Evolutionary conservation across 805 yeast species (phyloP).

Genomic region (Yarrowia sp.): DNA sequence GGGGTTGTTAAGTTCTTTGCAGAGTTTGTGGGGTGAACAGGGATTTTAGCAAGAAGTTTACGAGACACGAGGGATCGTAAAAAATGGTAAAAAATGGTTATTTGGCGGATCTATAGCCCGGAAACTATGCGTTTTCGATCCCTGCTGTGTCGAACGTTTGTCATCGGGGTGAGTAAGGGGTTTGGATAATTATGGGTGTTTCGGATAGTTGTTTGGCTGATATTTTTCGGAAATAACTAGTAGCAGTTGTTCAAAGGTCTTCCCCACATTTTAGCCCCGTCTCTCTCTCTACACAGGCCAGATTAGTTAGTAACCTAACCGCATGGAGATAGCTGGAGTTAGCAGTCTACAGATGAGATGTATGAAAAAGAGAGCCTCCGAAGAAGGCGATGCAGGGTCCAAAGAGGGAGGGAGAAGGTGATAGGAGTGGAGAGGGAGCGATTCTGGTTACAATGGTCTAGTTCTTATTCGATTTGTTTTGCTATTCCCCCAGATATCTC

Average conservation of each 20-base stretch:
- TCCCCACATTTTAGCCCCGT: not conserved
- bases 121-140: too few species aligned
- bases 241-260: not conserved
- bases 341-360: not conserved
- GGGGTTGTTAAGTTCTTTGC: not conserved
- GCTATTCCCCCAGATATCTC: too few species aligned
- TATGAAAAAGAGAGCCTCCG: not conserved
- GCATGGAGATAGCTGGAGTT: constrained; percentile 3
- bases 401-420: not conserved
- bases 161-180: too few species aligned
- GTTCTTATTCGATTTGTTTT: too few species aligned
- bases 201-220: too few species aligned
- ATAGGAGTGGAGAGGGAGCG: not conserved
- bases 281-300: not conserved
- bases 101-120: too few species aligned
- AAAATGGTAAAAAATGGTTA: not conserved
- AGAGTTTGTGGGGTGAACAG: not conserved
- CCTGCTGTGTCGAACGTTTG: too few species aligned
- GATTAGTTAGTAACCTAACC: not conserved
- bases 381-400: not conserved
- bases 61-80: constrained; percentile 4
- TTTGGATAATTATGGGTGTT: too few species aligned
- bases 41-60: constrained; percentile 16
- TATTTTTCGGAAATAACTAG: too few species aligned
- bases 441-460: not conserved